Base-by-base conservation (phyloP, 192 early-diverging fungal species). In the Geosiphon pyriformis region DNA sequence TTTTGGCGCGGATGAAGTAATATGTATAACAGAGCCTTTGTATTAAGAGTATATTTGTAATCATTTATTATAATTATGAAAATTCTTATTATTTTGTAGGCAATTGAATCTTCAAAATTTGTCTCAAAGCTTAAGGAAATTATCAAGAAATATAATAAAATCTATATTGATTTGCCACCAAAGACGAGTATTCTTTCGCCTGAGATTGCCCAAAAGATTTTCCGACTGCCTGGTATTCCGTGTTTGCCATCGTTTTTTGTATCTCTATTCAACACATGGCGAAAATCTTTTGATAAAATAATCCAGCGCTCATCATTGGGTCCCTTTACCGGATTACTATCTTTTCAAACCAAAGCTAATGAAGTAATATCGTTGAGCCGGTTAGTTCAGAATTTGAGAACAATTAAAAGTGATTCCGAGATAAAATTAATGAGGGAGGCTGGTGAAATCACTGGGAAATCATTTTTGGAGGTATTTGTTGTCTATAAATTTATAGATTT, bases 1-100 rank as follows among this genome's bases (percentile, higher is more conserved):
- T 8, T 94, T 92, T 80, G 91, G 89, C n/a, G 91, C 90, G 2
- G 92, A 94, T 64, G 86, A 92, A 76, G 88, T 87, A 73, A 56
- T n/a, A n/a, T n/a, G n/a, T n/a, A n/a, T n/a, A 7, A 56, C 15
- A 53, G 31, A 4, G 1, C 17, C 15, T 26, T 47, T 12, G 15
- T 67, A 67, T 20, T 26, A 0, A 12, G 20, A 17, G 30, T 61
- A 59, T 34, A 4, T n/a, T n/a, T n/a, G n/a, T n/a, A n/a, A n/a
- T n/a, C 57, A 74, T 64, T 70, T 70, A 20, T 77, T 49, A 34
- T 67, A 71, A 10, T 42, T 42, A 42, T 42, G 6, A 15, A 42
- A 42, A 42, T 42, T 10, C 6, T 10, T 10, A 42, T 42, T 42
- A 42, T 42, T 35, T 11, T 54, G 25, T 62, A 65, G 63, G 63